Evolutionary conservation across 2,329 filamentous ascomycete genomes (phyloP).

Genomic region (Fusarium begoniae): DNA sequence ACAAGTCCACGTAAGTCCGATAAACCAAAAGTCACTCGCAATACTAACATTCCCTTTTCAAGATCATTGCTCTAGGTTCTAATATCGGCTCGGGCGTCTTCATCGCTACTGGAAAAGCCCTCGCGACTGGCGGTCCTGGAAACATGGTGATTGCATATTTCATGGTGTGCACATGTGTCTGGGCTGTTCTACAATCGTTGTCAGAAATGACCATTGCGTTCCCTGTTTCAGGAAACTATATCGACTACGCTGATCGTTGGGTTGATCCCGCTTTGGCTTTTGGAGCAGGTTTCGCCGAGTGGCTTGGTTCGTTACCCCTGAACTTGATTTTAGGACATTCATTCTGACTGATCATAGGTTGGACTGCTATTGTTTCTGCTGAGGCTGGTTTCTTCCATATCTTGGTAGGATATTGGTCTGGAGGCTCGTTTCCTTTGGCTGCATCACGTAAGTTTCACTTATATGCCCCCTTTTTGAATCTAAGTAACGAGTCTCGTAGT

Average conservation of each 20-base stretch:
- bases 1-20: conserved; percentile 29
- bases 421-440: conserved; percentile 15
- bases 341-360: neutral
- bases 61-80: conserved; percentile 34
- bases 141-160: conserved; percentile 32
- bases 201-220: conserved; percentile 35
- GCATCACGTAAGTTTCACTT: neutral
- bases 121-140: conserved; percentile 30
- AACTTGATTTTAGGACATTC: neutral
- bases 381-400: conserved; percentile 28
- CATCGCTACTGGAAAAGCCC: conserved; percentile 28
- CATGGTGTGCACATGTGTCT: conserved; percentile 29
- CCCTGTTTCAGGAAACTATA: conserved; percentile 30
- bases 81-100: conserved; percentile 34
- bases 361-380: conserved; percentile 28
- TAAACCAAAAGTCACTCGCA: neutral
- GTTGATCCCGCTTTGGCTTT: conserved; percentile 35
- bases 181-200: conserved; percentile 29
- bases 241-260: conserved; percentile 33
- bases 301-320: conserved; percentile 11
- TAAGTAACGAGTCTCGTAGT: neutral
- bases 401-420: conserved; percentile 19
- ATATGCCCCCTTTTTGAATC: neutral
- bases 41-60: fast-evolving
- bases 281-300: conserved; percentile 35